Evolutionary conservation across 1,284 basidiomycete genomes (phyloP).

Genomic region (Sporisorium iseilematis-ciliati): DNA sequence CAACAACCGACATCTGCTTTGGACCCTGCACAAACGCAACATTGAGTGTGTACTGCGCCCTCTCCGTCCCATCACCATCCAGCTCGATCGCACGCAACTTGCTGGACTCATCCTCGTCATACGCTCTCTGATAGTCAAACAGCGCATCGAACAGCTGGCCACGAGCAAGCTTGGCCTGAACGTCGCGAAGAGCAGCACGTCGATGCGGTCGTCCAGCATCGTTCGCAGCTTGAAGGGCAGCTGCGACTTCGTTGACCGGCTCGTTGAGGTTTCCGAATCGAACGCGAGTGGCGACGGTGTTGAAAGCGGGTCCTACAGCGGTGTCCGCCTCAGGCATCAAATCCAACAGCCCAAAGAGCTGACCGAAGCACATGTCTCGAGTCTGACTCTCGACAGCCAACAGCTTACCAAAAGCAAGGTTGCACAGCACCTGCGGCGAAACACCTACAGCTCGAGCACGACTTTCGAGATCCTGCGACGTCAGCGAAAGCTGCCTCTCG

Average conservation of each 20-base stretch:
- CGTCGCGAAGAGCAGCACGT: conserved; percentile 57
- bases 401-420: conserved; percentile 59
- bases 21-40: conserved; percentile 54
- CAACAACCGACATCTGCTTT: conserved; percentile 40
- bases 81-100: conserved; percentile 18
- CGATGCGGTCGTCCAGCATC: conserved; percentile 58
- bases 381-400: conserved; percentile 43
- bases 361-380: conserved; percentile 62
- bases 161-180: conserved; percentile 31
- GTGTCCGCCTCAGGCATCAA: conserved; percentile 51
- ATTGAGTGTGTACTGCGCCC: conserved; percentile 61
- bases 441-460: conserved; percentile 44
- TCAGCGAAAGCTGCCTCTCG: conserved; percentile 21
- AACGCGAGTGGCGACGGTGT: conserved; percentile 61
- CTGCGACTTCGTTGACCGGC: conserved; percentile 23
- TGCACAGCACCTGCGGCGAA: conserved; percentile 57
- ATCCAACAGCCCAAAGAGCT: conserved; percentile 60
- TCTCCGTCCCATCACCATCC: conserved; percentile 12
- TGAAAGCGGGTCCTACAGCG: conserved; percentile 63
- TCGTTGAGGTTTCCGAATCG: conserved; percentile 23
- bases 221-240: conserved; percentile 40
- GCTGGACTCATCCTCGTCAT: conserved; percentile 13
- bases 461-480: conserved; percentile 24
- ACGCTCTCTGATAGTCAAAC: conserved; percentile 59
- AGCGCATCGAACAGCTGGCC: conserved; percentile 60